phyloP scores from a whole-genome alignment of 305 asterid genomes.

The Rubia balearica region DNA sequence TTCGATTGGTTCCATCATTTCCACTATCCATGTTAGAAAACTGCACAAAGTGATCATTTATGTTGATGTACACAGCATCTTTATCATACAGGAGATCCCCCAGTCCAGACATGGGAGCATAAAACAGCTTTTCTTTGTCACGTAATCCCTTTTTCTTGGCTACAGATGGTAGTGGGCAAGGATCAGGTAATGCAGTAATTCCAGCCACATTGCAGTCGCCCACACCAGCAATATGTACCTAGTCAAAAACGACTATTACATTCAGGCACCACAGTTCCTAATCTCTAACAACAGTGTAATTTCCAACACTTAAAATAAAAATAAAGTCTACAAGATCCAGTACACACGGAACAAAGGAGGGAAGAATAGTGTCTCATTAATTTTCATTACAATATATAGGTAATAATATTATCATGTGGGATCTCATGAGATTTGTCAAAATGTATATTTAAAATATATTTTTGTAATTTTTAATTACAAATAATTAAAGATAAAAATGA shows the following conservation, averaged over 20 bases:
- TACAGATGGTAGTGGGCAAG: slow-evolving; percentile 95
- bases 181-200: slow-evolving; percentile 67
- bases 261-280: background rate
- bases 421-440: background rate
- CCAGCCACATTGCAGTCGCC: slow-evolving; percentile 77
- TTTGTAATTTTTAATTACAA: background rate
- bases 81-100: slow-evolving; percentile 96
- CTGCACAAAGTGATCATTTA: slow-evolving; percentile 87
- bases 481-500: background rate
- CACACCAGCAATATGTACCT: slow-evolving; percentile 98
- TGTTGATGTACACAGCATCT: slow-evolving; percentile 94
- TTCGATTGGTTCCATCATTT: slow-evolving; percentile 30
- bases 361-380: background rate
- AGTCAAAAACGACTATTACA: slow-evolving; percentile 11
- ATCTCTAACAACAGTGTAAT: background rate
- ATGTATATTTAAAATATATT: background rate
- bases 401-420: background rate
- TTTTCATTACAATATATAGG: background rate
- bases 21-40: slow-evolving; percentile 60
- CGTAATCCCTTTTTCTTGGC: slow-evolving; percentile 97
- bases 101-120: slow-evolving; percentile 97
- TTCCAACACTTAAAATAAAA: background rate
- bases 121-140: slow-evolving; percentile 91
- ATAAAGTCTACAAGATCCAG: background rate
- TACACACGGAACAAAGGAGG: background rate